Conservation (phyloP, 2,329 filamentous ascomycete species). For the Trichoderma simmonsii region DNA sequence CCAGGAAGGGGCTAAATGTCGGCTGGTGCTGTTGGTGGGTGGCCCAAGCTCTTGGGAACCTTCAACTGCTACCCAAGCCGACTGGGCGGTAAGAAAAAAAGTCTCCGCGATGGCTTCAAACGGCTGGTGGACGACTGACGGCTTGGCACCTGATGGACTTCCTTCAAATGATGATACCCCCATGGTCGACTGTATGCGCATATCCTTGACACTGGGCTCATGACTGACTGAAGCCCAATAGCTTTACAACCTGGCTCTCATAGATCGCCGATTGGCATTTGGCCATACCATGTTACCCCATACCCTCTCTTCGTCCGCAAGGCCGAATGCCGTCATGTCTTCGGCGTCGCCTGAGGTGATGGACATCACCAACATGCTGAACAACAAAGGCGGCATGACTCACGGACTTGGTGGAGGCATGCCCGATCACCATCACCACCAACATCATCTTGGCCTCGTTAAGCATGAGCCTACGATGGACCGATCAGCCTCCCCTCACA, state of each 20-base stretch:
- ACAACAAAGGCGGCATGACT: conserved; percentile 44
- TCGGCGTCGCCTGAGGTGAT: conserved; percentile 48
- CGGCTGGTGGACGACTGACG: background rate
- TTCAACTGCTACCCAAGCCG: background rate
- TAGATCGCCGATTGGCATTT: background rate
- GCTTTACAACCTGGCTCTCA: background rate
- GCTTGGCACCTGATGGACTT: background rate
- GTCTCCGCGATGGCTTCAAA: conserved; percentile 3
- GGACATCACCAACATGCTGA: conserved; percentile 53
- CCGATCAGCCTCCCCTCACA: conserved; percentile 56
- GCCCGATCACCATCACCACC: conserved; percentile 30
- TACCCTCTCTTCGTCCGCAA: conserved; percentile 20
- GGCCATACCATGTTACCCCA: conserved; percentile 17
- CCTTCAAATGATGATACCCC: background rate
- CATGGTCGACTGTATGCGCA: background rate
- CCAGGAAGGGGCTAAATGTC: background rate
- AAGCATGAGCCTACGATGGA: conserved; percentile 45
- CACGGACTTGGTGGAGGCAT: conserved; percentile 29
- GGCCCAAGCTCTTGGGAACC: conserved; percentile 11
- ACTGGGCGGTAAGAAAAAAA: background rate
- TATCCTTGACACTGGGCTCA: background rate
- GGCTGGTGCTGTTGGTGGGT: conserved; percentile 4
- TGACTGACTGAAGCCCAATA: background rate
- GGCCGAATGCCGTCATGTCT: conserved; percentile 40
- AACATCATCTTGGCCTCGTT: conserved; percentile 32